Evolutionary conservation across 2,329 filamentous ascomycete species (phyloP), one percentile per base, ranked within the genome.

Genomic region (Colletotrichum euphorbiae): DNA sequence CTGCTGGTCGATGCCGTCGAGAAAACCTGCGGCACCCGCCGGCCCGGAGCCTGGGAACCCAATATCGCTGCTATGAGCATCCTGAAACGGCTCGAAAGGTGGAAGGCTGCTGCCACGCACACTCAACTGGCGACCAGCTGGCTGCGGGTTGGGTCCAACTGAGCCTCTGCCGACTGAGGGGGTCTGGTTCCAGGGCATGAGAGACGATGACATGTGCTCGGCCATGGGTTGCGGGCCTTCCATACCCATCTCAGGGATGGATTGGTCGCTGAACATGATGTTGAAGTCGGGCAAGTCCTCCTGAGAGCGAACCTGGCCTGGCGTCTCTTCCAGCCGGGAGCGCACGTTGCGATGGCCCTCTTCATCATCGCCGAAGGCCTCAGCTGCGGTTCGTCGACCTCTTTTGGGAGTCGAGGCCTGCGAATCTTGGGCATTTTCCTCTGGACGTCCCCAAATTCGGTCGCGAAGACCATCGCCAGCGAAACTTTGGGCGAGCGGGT

Each of bases 171-270:
- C 68, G 2, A 62, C 57, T 9, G 68, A 69, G 1, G 70, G 68
- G 1, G 70, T 71, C 3, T 82, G 83, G 69, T 84, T 86, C 86
- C 86, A 87, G 4, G 85, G 85, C 74, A 84, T 78, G 63, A 85
- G 76, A 15, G 82, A 83, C 2, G 83, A 85, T 1, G 83, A 85
- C 51, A 87, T 86, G 60, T 90, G 87, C 67, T 97, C 91, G 4
- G 88, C 87, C 60, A 96, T 84, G 7, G 87, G 86, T 0, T 87
- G 84, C 0, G 83, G 86, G 1, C 87, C 91, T 46, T 92, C 88
- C 78, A 93, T 88, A 19, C 90, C 92, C 24, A 93, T 78, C 76
- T 97, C 93, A 19, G 91, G 62, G 54, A 80, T 76, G 0, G 78
- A 76, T 17, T 83, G 79, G 19, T 82, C 77, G n/a, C 78, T 78